Conservation (phyloP, 2,329 filamentous ascomycete species). For the Ophiocordyceps camponoti-floridani region DNA sequence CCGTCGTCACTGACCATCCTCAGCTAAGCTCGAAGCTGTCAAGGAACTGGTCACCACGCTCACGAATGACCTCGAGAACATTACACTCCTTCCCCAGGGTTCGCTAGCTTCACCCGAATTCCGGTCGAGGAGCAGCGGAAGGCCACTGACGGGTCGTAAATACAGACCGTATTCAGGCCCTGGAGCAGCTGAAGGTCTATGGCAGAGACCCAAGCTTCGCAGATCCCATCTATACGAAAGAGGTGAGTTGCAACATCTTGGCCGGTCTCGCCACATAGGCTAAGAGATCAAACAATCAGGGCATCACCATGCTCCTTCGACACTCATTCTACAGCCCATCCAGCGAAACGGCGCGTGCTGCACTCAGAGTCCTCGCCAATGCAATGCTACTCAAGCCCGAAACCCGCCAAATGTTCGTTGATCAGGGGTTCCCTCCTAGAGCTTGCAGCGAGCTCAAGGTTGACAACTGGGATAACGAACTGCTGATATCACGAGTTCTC, state of each 20-base stretch:
- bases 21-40: slow-evolving; percentile 53
- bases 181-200: slow-evolving; percentile 50
- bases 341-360: slow-evolving; percentile 50
- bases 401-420: slow-evolving; percentile 24
- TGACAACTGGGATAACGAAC: slow-evolving; percentile 68
- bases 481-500: slow-evolving; percentile 38
- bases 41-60: slow-evolving; percentile 44
- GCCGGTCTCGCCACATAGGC: neutral
- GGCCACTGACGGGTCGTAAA: slow-evolving; percentile 2
- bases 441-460: slow-evolving; percentile 55
- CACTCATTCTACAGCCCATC: slow-evolving; percentile 56
- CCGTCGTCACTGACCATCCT: neutral
- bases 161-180: slow-evolving; percentile 41
- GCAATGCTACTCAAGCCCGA: slow-evolving; percentile 36
- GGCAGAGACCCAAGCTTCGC: slow-evolving; percentile 53
- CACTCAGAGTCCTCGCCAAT: slow-evolving; percentile 66
- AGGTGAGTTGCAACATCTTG: slow-evolving; percentile 28
- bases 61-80: slow-evolving; percentile 40
- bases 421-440: slow-evolving; percentile 36
- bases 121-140: neutral
- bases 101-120: neutral
- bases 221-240: slow-evolving; percentile 67
- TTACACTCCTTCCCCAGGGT: slow-evolving; percentile 42
- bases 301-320: slow-evolving; percentile 51
- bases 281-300: slow-evolving; percentile 26